Evolutionary conservation across 139 green algal species (phyloP).

Genomic region (Chlamydomonas eustigma): DNA sequence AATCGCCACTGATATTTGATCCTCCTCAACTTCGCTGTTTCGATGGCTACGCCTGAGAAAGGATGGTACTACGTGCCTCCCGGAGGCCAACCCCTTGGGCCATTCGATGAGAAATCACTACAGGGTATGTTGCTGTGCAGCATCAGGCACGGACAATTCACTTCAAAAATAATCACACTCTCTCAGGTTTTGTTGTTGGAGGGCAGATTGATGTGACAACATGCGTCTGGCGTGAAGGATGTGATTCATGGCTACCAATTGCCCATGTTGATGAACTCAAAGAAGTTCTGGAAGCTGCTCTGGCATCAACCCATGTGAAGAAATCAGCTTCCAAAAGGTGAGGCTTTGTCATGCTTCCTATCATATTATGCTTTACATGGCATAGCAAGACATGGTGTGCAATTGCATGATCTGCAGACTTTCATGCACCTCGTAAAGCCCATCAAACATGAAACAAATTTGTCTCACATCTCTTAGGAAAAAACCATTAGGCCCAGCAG

Average conservation of each 20-base stretch:
- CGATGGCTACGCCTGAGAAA: no score
- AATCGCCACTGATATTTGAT: no score
- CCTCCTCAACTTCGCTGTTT: no score
- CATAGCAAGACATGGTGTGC: neutral
- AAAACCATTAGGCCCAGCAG: no score
- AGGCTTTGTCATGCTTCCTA: neutral
- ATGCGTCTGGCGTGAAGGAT: slow-evolving; percentile 36
- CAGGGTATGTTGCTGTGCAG: slow-evolving; percentile 16
- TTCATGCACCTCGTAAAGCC: neutral
- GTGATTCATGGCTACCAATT: slow-evolving; percentile 24
- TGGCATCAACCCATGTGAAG: neutral
- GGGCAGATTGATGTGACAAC: slow-evolving; percentile 16
- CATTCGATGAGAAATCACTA: slow-evolving; percentile 28
- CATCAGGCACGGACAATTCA: neutral
- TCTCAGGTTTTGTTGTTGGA: slow-evolving; percentile 24
- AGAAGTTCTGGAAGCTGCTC: slow-evolving; percentile 11
- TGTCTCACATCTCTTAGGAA: no score
- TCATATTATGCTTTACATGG: neutral
- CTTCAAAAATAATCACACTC: neutral
- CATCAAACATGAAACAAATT: neutral
- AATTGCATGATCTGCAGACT: neutral
- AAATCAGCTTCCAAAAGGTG: neutral
- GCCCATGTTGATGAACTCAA: slow-evolving; percentile 23
- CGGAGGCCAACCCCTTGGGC: slow-evolving; percentile 26
- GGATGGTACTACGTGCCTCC: neutral